A percentile compares a stretch with the other conserved stretches of the same genome.
phyloP scores from a whole-genome alignment of 495 filamentous ascomycete genomes.

The Penicillium silybi region DNA sequence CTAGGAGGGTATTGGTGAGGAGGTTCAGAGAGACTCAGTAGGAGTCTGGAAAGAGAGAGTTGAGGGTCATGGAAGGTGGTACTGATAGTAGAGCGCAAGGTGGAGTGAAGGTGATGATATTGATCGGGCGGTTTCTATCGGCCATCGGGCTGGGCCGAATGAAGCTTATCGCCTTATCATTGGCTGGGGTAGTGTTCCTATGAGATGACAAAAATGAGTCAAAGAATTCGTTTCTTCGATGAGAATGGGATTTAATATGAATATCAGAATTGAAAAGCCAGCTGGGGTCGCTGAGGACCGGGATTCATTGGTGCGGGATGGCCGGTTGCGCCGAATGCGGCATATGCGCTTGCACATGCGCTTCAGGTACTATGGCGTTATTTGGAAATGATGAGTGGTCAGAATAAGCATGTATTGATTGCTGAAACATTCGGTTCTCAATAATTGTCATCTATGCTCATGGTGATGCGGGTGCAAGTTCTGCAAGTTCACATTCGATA shows the following conservation, averaged over 20 bases:
- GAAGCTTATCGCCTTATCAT: slow-evolving; percentile 25
- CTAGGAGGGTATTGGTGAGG: slow-evolving; percentile 3
- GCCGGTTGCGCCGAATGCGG: slow-evolving; percentile 8
- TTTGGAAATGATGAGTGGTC: not conserved
- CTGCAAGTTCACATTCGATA: not conserved
- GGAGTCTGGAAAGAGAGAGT: not conserved
- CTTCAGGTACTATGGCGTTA: not conserved
- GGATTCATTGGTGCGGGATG: not conserved
- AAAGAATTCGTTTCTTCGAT: not conserved
- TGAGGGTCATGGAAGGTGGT: slow-evolving; percentile 7
- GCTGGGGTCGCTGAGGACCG: not conserved
- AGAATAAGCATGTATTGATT: not conserved
- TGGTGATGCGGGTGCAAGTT: not conserved
- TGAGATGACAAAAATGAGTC: not conserved
- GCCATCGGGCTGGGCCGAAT: slow-evolving; percentile 24
- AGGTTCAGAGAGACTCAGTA: not conserved
- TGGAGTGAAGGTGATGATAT: slow-evolving; percentile 15
- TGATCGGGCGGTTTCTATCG: slow-evolving; percentile 23
- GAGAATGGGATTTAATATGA: not conserved
- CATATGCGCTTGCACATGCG: not conserved
- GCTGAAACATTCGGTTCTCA: not conserved
- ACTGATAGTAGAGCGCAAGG: not conserved
- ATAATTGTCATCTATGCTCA: not conserved
- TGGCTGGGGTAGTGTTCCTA: slow-evolving; percentile 2
- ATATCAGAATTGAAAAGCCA: not conserved